phyloP scores from a whole-genome alignment of 139 green algal genomes.

The Chloropicon primus region DNA sequence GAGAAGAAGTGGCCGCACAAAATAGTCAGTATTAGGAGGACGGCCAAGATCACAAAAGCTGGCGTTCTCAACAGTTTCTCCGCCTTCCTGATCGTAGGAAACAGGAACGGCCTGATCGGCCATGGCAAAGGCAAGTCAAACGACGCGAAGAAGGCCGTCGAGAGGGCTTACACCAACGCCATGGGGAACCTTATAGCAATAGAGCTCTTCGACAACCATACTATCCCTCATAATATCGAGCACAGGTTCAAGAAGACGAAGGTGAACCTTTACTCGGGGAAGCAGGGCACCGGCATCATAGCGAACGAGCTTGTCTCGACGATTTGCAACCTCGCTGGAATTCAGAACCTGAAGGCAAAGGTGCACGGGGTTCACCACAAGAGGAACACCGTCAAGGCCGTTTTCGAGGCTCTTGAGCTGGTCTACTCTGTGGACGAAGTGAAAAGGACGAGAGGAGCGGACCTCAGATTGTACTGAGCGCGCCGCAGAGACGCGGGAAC shows the following conservation, averaged over 20 bases:
- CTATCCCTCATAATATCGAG: constrained; percentile 19
- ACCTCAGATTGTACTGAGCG: not conserved
- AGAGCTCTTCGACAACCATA: constrained; percentile 25
- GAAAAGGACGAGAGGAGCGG: not conserved
- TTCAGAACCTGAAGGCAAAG: constrained; percentile 22
- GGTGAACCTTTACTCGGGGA: constrained; percentile 12
- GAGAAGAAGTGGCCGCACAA: constrained; percentile 11
- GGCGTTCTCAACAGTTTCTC: constrained; percentile 26
- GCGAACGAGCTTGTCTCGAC: constrained; percentile 19
- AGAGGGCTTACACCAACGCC: constrained; percentile 26
- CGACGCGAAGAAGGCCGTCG: constrained; percentile 20
- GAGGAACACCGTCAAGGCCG: constrained; percentile 8
- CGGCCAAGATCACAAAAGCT: constrained; percentile 29
- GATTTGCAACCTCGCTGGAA: constrained; percentile 17
- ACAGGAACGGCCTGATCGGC: constrained; percentile 24
- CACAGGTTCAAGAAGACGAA: constrained; percentile 29
- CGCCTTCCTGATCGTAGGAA: constrained; percentile 30
- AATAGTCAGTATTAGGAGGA: constrained; percentile 30
- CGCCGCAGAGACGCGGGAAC: no score
- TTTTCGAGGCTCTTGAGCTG: not conserved
- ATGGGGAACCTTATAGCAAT: constrained; percentile 22
- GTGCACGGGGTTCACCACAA: constrained; percentile 7
- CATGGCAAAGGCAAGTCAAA: constrained; percentile 25
- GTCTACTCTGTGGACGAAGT: not conserved
- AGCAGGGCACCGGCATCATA: constrained; percentile 12